phyloP scores from a whole-genome alignment of 2,329 filamentous ascomycete genomes.

The Exophiala sp. region DNA sequence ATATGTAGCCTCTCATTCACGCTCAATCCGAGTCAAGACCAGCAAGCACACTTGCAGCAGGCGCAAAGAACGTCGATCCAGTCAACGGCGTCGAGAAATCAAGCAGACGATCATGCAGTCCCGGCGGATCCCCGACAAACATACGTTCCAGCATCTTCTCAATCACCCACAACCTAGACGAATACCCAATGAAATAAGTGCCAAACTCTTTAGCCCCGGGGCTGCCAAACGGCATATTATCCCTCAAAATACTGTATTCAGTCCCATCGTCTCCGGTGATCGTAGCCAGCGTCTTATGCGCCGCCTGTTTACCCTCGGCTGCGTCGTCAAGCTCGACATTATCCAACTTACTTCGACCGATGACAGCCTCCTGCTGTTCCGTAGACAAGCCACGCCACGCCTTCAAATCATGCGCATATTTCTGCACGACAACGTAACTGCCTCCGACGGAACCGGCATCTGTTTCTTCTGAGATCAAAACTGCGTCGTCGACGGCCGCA shows the following conservation, averaged over 20 bases:
- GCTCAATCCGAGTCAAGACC: slow-evolving; percentile 24
- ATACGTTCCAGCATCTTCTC: slow-evolving; percentile 55
- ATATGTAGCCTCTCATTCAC: too few relatives aligned
- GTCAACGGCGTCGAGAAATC: slow-evolving; percentile 52
- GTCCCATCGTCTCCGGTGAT: slow-evolving; percentile 48
- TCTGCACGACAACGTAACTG: slow-evolving; percentile 56
- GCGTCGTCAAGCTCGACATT: slow-evolving; percentile 54
- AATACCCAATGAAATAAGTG: slow-evolving; percentile 56
- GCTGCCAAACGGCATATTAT: slow-evolving; percentile 58
- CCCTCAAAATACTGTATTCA: slow-evolving; percentile 51
- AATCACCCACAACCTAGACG: slow-evolving; percentile 50
- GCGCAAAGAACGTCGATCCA: slow-evolving; percentile 51
- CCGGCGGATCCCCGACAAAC: slow-evolving; percentile 51
- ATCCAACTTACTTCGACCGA: slow-evolving; percentile 54
- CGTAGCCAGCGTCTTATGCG: slow-evolving; percentile 52
- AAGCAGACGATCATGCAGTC: slow-evolving; percentile 51
- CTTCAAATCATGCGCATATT: slow-evolving; percentile 51
- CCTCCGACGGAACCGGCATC: slow-evolving; percentile 39
- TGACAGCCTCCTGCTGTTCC: slow-evolving; percentile 51
- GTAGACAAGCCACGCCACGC: slow-evolving; percentile 44
- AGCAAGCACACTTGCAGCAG: slow-evolving; percentile 38
- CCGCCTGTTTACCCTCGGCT: slow-evolving; percentile 40
- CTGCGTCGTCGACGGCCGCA: slow-evolving; percentile 38
- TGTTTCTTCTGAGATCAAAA: slow-evolving; percentile 43
- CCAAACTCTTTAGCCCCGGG: slow-evolving; percentile 49